phyloP scores from a whole-genome alignment of 768 basidiomycete genomes.

The Pisolithus orientalis region DNA sequence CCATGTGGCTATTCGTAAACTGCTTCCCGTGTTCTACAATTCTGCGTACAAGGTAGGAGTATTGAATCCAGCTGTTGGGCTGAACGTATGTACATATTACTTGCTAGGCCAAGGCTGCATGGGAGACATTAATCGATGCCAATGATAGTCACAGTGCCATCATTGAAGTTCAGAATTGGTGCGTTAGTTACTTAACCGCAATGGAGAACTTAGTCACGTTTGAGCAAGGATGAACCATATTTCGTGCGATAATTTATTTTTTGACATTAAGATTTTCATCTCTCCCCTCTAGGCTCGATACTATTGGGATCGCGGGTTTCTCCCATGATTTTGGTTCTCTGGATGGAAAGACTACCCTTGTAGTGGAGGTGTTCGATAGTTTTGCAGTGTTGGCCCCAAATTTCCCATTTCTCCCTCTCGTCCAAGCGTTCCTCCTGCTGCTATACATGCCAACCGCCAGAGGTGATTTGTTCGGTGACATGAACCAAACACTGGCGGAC shows the following conservation, averaged over 20 bases:
- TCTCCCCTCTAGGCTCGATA: constrained; percentile 21
- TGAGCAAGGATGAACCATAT: constrained; percentile 5
- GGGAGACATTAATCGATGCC: constrained; percentile 15
- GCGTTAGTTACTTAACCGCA: neutral
- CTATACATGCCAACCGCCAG: neutral
- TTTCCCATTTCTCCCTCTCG: neutral
- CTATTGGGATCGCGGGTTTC: constrained; percentile 31
- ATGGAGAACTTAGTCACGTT: neutral
- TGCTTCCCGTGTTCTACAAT: constrained; percentile 21
- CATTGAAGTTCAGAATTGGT: constrained; percentile 9
- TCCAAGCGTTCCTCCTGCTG: constrained; percentile 15
- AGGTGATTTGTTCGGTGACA: neutral
- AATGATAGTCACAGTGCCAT: neutral
- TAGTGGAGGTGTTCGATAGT: constrained; percentile 17
- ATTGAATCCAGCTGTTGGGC: neutral
- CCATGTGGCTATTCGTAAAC: constrained; percentile 15
- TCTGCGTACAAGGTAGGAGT: constrained; percentile 21
- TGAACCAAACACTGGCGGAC: neutral
- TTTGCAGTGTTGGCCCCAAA: neutral
- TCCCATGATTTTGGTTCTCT: constrained; percentile 24
- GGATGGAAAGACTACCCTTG: constrained; percentile 22
- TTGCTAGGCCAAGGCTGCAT: constrained; percentile 15
- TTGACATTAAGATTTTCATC: neutral
- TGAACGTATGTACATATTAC: neutral
- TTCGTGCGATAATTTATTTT: neutral